Percentiles rank a stretch among this genome's conserved stretches.
phyloP scores from a whole-genome alignment of 2,329 filamentous ascomycete species.

The Lecanicillium sp. region DNA sequence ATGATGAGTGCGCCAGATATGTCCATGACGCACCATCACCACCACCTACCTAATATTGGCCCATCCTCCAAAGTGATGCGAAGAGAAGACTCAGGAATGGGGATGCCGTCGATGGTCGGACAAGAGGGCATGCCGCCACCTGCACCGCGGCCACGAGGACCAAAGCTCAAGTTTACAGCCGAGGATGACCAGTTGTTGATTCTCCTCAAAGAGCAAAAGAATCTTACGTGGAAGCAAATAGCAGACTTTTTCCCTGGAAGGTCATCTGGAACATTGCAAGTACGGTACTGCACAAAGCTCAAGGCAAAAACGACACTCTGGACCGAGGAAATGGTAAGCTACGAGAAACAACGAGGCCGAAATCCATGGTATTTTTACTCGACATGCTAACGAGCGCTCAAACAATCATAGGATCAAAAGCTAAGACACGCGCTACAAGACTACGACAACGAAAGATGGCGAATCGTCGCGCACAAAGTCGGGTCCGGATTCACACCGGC shows the following conservation, averaged over 20 bases:
- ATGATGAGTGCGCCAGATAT: constrained; percentile 14
- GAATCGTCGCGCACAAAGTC: constrained; percentile 83
- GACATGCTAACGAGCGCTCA: constrained; percentile 3
- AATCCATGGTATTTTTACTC: too few species aligned
- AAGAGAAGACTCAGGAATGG: constrained; percentile 45
- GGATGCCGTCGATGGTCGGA: constrained; percentile 78
- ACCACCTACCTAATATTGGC: constrained; percentile 66
- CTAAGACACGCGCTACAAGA: constrained; percentile 69
- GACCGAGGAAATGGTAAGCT: constrained; percentile 83
- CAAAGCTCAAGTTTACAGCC: constrained; percentile 88
- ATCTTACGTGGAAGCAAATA: constrained; percentile 95
- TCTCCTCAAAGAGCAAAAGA: constrained; percentile 89
- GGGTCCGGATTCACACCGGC: constrained; percentile 81
- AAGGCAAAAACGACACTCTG: constrained; percentile 91
- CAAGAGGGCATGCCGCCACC: constrained; percentile 81
- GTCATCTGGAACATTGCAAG: constrained; percentile 83
- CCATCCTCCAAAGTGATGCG: constrained; percentile 61
- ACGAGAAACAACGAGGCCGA: too few species aligned
- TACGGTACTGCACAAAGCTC: constrained; percentile 89
- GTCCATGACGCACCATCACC: constrained; percentile 56
- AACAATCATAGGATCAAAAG: constrained; percentile 57
- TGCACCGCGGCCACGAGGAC: constrained; percentile 70
- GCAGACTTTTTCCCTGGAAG: constrained; percentile 91
- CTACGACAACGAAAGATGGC: constrained; percentile 89
- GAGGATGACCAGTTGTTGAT: constrained; percentile 85